Base-by-base conservation (phyloP, 2,329 filamentous ascomycete genomes). In the Aspergillus amoenus region DNA sequence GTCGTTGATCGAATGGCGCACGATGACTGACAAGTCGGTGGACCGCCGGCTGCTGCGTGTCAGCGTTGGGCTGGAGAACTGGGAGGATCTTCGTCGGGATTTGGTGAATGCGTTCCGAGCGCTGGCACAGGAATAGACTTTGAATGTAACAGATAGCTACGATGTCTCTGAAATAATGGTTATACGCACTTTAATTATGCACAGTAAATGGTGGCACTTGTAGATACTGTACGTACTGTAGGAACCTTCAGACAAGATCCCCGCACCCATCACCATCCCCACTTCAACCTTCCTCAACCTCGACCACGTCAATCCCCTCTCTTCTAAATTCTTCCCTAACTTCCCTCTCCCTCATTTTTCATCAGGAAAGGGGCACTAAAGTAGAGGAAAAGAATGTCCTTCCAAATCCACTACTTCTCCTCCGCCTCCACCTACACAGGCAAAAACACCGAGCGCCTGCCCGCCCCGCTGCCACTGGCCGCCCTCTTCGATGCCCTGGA, bases 1-100 rank as follows among this genome's bases (percentile, higher is more conserved):
- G 82, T 94, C 91, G 69, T 76, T 97, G 78, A 93, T 99, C 66
- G 94, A 99, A 82, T 99, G 94, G 94, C 82, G 94, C 58, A 85
- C 89, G 47, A 94, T 99, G 91, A 88, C 87, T 58, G 94, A 99
- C 79, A 67, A 75, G 3, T 80, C 73, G 1, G 87, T 95, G 40
- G 90, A 95, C 69, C 83, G 81, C 68, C 80, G 84, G 57, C 73
- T 97, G 71, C 68, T 97, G 73, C 79, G 94, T 51, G 78, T 99
- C 30, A 97, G 93, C 72, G 78, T 97, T 34, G 94, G 94, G 0
- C 83, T 97, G 32, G 94, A 99, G 79, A 85, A 83, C 46, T 89
- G 89, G 81, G 89, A 94, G 73, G 94, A 97, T 76, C 71, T 99
- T 70, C 86, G 82, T 72, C 82, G 82, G 39, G 93, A 97, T 78